phyloP scores from a whole-genome alignment of 495 filamentous ascomycete genomes.

The Thozetella sp. region DNA sequence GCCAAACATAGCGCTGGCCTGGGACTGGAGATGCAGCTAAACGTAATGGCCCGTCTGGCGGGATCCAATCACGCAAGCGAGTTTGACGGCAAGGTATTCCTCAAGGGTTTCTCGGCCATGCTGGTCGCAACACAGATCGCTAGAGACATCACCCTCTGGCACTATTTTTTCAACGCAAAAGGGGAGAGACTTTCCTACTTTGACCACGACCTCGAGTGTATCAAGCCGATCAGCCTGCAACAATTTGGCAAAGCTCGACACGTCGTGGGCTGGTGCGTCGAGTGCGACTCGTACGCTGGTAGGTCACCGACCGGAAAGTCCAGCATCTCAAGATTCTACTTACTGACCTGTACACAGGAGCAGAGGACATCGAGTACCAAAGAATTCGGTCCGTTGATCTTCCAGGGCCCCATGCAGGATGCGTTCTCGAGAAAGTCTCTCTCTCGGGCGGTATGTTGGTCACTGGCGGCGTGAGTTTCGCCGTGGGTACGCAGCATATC shows the following conservation, averaged over 20 bases:
- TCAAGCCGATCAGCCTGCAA: neutral
- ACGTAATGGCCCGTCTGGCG: neutral
- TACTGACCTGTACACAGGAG: neutral
- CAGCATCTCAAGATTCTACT: neutral
- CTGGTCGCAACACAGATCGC: conserved; percentile 15
- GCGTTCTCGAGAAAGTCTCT: conserved; percentile 19
- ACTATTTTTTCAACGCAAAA: conserved; percentile 19
- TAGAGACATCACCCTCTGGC: conserved; percentile 23
- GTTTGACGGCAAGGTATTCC: conserved; percentile 10
- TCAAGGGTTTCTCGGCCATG: conserved; percentile 35
- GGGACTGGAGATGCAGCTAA: conserved; percentile 21
- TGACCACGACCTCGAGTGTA: no score
- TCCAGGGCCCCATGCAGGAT: conserved; percentile 5
- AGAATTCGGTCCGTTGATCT: conserved; percentile 5
- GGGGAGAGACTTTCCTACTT: no score
- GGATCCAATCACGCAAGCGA: neutral
- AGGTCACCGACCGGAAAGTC: neutral
- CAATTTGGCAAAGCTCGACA: neutral
- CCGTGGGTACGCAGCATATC: conserved; percentile 20
- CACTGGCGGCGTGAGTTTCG: conserved; percentile 12
- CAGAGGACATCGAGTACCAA: neutral
- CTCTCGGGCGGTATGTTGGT: conserved; percentile 22
- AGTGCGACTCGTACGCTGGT: neutral
- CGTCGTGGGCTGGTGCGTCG: neutral
- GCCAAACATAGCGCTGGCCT: conserved; percentile 2